Evolutionary conservation across 176 grass and related monocot species (phyloP).

Genomic region (Oryza glumipatula): DNA sequence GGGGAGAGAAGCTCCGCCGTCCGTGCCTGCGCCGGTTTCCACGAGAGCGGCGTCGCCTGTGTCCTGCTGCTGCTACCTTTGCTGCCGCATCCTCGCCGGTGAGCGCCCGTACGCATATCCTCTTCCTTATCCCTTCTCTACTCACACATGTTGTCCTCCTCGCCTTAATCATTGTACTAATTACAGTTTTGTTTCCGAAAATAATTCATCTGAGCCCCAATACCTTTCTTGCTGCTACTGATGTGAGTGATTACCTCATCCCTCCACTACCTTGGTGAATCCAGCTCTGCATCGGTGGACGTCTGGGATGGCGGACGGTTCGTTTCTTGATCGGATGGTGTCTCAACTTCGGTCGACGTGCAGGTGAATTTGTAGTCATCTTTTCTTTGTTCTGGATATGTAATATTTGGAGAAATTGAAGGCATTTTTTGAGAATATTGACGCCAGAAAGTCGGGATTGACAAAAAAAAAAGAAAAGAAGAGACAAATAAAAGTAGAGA

Average conservation of each 20-base stretch:
- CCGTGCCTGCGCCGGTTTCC: too few relatives aligned
- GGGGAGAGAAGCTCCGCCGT: too few relatives aligned
- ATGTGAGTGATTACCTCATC: not conserved
- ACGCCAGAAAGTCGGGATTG: not conserved
- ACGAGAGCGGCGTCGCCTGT: too few relatives aligned
- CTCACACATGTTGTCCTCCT: too few relatives aligned
- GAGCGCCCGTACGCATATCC: too few relatives aligned
- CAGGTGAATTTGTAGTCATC: conserved; percentile 51
- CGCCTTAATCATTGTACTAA: too few relatives aligned
- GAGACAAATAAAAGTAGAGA: not conserved
- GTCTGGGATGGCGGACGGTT: conserved; percentile 43
- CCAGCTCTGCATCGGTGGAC: not conserved
- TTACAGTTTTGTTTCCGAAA: too few relatives aligned
- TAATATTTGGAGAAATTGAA: not conserved
- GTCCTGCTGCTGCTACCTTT: too few relatives aligned
- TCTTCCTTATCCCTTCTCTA: too few relatives aligned
- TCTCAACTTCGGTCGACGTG: conserved; percentile 70
- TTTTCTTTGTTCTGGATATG: not conserved
- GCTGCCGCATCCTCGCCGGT: too few relatives aligned
- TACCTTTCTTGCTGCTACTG: not conserved
- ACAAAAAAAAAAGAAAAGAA: not conserved
- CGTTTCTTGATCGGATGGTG: conserved; percentile 78
- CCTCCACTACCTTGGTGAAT: not conserved
- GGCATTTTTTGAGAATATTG: not conserved
- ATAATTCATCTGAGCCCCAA: too few relatives aligned